These are phyloP conservation scores for Phytopythium montanum DNA, from an alignment of 352 stramenopile species.

Conservation along the genomic window DNA sequence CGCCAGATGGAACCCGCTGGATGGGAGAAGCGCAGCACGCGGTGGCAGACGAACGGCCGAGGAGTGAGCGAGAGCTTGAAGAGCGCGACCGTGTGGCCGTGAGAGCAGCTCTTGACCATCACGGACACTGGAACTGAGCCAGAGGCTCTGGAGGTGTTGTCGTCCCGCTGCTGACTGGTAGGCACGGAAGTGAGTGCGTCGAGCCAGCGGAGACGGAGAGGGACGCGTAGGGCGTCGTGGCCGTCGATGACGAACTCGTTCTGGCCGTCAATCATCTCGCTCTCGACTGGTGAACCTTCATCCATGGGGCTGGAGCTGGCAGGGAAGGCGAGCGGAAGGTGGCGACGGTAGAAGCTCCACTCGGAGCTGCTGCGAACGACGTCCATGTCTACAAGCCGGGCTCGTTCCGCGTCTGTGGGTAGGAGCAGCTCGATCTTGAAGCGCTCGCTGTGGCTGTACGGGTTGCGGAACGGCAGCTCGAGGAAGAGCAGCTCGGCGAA, in stretches of 20 bases:
- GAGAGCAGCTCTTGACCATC: constrained; percentile 81
- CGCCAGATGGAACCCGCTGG: constrained; percentile 54
- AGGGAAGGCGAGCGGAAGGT: constrained; percentile 56
- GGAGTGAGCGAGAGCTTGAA: constrained; percentile 83
- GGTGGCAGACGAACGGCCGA: constrained; percentile 80
- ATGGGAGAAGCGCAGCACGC: constrained; percentile 72
- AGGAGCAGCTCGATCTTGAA: constrained; percentile 85
- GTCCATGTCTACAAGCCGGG: constrained; percentile 48
- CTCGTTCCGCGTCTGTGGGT: constrained; percentile 24
- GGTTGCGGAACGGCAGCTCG: constrained; percentile 88
- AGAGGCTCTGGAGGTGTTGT: constrained; percentile 4
- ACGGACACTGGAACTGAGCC: constrained; percentile 48
- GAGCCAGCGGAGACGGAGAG: constrained; percentile 87
- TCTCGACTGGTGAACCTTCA: constrained; percentile 61
- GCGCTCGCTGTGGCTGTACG: constrained; percentile 89
- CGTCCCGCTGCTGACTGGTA: background rate
- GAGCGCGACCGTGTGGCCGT: constrained; percentile 88
- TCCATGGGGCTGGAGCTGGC: constrained; percentile 8
- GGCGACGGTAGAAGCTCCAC: constrained; percentile 77
- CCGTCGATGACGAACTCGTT: constrained; percentile 86
- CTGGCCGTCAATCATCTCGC: constrained; percentile 91
- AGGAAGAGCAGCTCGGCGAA: constrained; percentile 86
- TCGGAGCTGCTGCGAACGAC: constrained; percentile 81
- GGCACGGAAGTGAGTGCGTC: constrained; percentile 9
- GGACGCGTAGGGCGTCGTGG: constrained; percentile 81